phyloP scores from a whole-genome alignment of 139 green algal species.

The Closterium sp. region DNA sequence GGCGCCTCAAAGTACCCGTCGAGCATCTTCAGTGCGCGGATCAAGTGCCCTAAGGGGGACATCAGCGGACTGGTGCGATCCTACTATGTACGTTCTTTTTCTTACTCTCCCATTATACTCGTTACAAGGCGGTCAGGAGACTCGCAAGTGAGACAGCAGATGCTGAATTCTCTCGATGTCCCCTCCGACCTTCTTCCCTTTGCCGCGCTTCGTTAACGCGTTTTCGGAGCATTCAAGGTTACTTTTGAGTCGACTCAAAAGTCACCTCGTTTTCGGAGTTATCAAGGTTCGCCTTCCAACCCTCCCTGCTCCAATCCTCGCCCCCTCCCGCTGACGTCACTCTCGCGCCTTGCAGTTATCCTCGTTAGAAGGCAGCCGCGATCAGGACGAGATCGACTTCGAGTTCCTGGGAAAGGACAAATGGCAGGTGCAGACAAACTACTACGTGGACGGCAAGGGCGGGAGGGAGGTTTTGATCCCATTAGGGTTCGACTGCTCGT shows the following conservation, averaged over 20 bases:
- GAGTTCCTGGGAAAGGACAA: conserved; percentile 29
- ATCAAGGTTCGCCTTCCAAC: background rate
- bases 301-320: background rate
- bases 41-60: conserved; percentile 32
- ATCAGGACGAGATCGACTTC: conserved; percentile 30
- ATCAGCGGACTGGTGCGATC: conserved; percentile 27
- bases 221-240: too few species aligned
- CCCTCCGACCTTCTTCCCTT: background rate
- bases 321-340: background rate
- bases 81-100: conserved; percentile 24
- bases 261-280: background rate
- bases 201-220: too few species aligned
- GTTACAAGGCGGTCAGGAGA: background rate
- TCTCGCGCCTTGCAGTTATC: background rate
- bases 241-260: too few species aligned
- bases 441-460: conserved; percentile 20
- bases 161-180: background rate
- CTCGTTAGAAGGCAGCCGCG: conserved; percentile 9
- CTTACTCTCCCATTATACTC: background rate
- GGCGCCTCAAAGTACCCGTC: conserved; percentile 21
- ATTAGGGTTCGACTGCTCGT: conserved; percentile 7
- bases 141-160: background rate
- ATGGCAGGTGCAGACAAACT: conserved; percentile 10
- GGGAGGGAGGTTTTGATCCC: background rate
- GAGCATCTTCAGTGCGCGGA: background rate